These are phyloP conservation scores for Ophiostoma tasmaniense DNA, from an alignment of 2,329 filamentous ascomycete genomes.

Conservation along the genomic window DNA sequence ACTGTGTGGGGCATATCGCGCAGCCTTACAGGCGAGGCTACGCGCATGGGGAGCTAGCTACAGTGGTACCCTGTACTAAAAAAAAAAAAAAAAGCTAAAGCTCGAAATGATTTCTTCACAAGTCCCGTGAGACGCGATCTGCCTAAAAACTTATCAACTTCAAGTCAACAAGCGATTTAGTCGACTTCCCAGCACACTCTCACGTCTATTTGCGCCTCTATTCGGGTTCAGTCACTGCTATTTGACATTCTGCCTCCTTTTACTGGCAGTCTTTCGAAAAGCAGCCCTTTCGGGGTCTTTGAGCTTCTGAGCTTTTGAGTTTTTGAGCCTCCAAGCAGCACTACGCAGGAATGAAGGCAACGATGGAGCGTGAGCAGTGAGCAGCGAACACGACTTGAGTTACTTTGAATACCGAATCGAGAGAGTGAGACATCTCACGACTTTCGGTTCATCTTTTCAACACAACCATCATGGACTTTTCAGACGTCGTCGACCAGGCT, in stretches of 20 bases:
- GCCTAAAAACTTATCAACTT: background rate
- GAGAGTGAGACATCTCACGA: background rate
- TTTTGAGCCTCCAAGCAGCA: background rate
- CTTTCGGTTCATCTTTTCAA: background rate
- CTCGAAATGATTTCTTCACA: background rate
- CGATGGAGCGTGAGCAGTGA: background rate
- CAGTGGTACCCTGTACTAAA: background rate
- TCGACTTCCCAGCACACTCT: background rate
- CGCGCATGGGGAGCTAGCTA: background rate
- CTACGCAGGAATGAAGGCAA: background rate
- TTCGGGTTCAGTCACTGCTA: background rate
- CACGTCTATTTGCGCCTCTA: background rate
- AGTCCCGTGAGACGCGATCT: background rate
- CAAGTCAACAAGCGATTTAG: background rate
- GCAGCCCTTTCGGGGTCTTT: background rate
- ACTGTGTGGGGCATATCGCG: background rate
- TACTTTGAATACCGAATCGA: background rate
- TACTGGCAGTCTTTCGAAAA: background rate
- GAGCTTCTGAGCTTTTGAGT: background rate
- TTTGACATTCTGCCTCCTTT: background rate
- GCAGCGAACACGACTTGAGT: background rate
- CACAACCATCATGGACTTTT: background rate
- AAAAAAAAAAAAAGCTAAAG: conserved; percentile 1
- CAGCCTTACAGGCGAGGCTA: conserved; percentile 8
- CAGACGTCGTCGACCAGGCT: background rate